Conservation (phyloP, 179 eudicot genomes). For the Vitellaria paradoxa region DNA sequence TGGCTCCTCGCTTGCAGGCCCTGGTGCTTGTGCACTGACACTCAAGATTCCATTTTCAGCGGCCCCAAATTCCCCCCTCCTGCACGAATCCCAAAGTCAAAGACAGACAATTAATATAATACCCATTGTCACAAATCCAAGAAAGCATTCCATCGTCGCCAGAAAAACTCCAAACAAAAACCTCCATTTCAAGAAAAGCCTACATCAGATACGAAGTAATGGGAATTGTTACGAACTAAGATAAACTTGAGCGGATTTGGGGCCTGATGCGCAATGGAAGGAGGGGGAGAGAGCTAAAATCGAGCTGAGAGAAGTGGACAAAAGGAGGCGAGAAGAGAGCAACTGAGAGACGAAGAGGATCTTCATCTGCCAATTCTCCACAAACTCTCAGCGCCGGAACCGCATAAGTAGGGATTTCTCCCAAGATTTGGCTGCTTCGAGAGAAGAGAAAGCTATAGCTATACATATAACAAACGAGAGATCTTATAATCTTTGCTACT, state of each 20-base stretch:
- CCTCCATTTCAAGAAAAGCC: not conserved
- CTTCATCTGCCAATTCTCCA: conserved; percentile 16
- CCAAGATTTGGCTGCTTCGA: not conserved
- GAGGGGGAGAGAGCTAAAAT: conserved; percentile 19
- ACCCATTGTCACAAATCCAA: not conserved
- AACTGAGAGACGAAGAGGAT: conserved; percentile 9
- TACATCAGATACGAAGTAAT: not conserved
- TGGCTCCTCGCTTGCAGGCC: conserved; percentile 43
- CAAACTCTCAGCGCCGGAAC: conserved; percentile 26
- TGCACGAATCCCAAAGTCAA: conserved; percentile 6
- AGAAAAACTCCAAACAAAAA: not conserved
- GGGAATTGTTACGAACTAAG: conserved; percentile 24
- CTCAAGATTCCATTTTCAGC: conserved; percentile 28
- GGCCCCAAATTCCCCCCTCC: conserved; percentile 36
- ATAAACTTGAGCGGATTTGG: conserved; percentile 25
- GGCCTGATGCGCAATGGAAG: conserved; percentile 11
- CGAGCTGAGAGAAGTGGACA: conserved; percentile 19
- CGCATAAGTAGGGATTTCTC: conserved; percentile 8
- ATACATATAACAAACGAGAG: not conserved
- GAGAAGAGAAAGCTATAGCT: not conserved
- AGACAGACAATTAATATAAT: not conserved
- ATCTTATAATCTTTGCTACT: not conserved
- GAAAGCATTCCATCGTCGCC: too few species aligned
- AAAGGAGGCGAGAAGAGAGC: conserved; percentile 13
- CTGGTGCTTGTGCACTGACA: conserved; percentile 51